Evolutionary conservation across 345 rosid species (phyloP).

Genomic region (Sisymbrium irio): DNA sequence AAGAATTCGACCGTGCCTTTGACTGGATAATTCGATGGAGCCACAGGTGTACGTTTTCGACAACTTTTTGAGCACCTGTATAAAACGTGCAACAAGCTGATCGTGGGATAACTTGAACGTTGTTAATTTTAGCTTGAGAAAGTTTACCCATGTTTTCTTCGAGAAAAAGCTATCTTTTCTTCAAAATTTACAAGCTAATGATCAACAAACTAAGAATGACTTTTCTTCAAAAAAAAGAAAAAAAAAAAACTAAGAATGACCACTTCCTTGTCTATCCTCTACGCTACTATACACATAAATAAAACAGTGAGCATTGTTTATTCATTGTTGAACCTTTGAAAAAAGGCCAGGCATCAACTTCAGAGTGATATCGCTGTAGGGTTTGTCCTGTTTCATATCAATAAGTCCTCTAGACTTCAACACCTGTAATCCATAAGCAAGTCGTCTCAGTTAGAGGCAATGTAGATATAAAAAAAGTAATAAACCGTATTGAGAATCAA

Average conservation of each 20-base stretch:
- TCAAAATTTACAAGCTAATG: too few relatives aligned
- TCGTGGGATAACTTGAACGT: too few relatives aligned
- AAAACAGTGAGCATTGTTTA: background rate
- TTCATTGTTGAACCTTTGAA: conserved; percentile 48
- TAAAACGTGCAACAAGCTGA: background rate
- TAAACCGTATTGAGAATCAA: background rate
- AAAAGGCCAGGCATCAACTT: conserved; percentile 42
- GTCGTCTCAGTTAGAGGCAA: background rate
- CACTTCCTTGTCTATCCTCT: background rate
- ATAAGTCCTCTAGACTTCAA: conserved; percentile 71
- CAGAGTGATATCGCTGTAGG: conserved; percentile 63
- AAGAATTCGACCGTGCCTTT: too few relatives aligned
- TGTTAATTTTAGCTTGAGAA: background rate
- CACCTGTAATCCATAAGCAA: conserved; percentile 47
- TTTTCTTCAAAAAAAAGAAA: background rate
- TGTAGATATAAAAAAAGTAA: background rate
- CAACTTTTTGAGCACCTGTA: too few relatives aligned
- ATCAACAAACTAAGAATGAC: too few relatives aligned
- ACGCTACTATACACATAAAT: conserved; percentile 5
- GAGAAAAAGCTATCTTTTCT: too few relatives aligned
- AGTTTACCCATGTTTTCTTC: background rate
- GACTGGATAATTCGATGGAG: too few relatives aligned
- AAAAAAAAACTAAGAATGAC: background rate
- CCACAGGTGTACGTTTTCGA: too few relatives aligned
- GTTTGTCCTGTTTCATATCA: conserved; percentile 61